Conservation (phyloP, 805 yeast genomes). For the Saturnispora ahearnii region DNA sequence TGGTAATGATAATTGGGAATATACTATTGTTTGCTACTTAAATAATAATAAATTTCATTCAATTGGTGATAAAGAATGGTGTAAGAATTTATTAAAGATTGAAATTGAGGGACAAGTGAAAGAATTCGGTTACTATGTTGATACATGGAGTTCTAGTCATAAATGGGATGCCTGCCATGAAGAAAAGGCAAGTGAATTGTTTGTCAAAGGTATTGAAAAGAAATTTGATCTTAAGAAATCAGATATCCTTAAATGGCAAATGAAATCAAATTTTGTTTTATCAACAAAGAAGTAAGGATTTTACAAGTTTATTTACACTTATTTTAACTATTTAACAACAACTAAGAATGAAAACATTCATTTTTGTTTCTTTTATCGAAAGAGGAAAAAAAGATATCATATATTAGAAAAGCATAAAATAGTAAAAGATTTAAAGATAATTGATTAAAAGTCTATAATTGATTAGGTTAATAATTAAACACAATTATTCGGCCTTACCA, state of each 20-base stretch:
- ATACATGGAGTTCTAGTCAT: slow-evolving; percentile 68
- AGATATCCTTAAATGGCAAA: slow-evolving; percentile 26
- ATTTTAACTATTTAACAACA: not conserved
- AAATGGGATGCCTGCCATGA: slow-evolving; percentile 38
- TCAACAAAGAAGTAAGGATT: not conserved
- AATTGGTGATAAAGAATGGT: slow-evolving; percentile 15
- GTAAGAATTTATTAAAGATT: slow-evolving; percentile 23
- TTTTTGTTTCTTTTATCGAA: not conserved
- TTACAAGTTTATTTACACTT: not conserved
- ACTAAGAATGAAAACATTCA: too few relatives aligned
- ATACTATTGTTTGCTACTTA: slow-evolving; percentile 24
- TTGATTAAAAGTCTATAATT: slow-evolving; percentile 7
- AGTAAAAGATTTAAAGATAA: not conserved
- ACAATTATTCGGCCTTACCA: slow-evolving; percentile 82
- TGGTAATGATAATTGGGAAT: slow-evolving; percentile 18
- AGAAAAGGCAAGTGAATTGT: slow-evolving; percentile 29
- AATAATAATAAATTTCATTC: not conserved
- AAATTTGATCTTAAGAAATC: slow-evolving; percentile 39
- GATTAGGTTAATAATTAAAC: slow-evolving; percentile 2
- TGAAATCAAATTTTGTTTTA: slow-evolving; percentile 5
- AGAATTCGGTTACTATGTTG: slow-evolving; percentile 43
- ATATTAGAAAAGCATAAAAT: slow-evolving; percentile 1
- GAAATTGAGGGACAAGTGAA: slow-evolving; percentile 34
- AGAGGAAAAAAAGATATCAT: not conserved
- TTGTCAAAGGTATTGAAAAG: slow-evolving; percentile 29